Evolutionary conservation across 2,329 filamentous ascomycete species (phyloP).

Genomic region (Cryphonectria japonica): DNA sequence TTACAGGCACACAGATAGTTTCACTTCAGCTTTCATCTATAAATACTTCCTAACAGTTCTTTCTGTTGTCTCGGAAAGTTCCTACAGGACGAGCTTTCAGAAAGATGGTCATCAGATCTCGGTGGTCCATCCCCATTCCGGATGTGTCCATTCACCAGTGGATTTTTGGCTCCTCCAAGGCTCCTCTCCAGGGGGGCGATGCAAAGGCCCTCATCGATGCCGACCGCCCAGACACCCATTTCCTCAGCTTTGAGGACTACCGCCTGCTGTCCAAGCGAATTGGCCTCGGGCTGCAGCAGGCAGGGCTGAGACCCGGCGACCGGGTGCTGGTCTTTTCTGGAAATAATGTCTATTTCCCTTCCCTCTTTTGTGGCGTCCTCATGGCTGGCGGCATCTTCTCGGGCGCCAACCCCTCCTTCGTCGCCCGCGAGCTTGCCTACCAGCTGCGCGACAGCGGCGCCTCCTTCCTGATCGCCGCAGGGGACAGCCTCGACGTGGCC

Average conservation of each 20-base stretch:
- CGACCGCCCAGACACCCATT: conserved; percentile 67
- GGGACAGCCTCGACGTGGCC: conserved; percentile 62
- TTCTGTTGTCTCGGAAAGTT: background rate
- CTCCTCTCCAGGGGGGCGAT: conserved; percentile 43
- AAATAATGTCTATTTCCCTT: conserved; percentile 74
- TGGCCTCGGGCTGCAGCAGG: conserved; percentile 66
- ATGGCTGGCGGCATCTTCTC: conserved; percentile 82
- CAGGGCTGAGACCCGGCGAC: conserved; percentile 69
- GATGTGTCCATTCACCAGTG: conserved; percentile 57
- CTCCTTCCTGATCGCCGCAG: conserved; percentile 67
- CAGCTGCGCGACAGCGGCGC: conserved; percentile 75
- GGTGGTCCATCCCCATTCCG: conserved; percentile 50
- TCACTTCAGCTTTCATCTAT: background rate
- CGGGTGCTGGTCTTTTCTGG: conserved; percentile 74
- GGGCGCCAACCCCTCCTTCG: conserved; percentile 55
- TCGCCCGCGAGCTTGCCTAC: conserved; percentile 72
- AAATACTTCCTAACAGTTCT: background rate
- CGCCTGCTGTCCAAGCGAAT: conserved; percentile 74
- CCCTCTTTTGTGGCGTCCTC: conserved; percentile 71
- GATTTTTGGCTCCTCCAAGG: conserved; percentile 56
- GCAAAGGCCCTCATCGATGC: conserved; percentile 64
- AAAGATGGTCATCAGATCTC: conserved; percentile 52
- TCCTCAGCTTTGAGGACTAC: conserved; percentile 65
- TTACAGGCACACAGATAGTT: background rate
- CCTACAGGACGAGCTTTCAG: background rate